Base-by-base conservation (phyloP, 345 rosid genomes). In the Dipteronia dyeriana region DNA sequence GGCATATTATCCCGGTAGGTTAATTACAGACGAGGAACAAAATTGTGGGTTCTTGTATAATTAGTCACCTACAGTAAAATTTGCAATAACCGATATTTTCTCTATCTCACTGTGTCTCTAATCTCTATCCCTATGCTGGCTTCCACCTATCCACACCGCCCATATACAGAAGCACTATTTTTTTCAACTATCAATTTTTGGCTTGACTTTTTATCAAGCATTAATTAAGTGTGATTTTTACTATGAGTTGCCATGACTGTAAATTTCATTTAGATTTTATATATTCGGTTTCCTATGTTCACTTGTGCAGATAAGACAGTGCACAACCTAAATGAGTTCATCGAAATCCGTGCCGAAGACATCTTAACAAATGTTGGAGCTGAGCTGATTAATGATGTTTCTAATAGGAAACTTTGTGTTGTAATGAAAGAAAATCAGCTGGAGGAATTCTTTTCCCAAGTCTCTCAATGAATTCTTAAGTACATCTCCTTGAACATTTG, bases 301-400 rank as follows among this genome's bases (percentile, higher is more conserved):
- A 25, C 66, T 31, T 68, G 14, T 82, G 80, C 84, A 95, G 98
- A 95, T 62, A 91, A 91, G 71, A 82, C 81, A 16, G 79, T 83
- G 76, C 90, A 91, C 87, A 95, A 88, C 85, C 79, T 93, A 79
- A 90, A 89, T 47, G 97, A 90, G 68, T 93, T 91, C 85, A 84
- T 85, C 75, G 88, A 90, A 80, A 91, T 91, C 76, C 79, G 76
- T 25, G 82, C 85, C 60, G 79, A 76, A 0, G 82, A 86, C 62
- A 81, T 82, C 65, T 78, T 84, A 45, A 71, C 81, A 41, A 77
- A 61, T 71, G 66, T 81, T 57, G 87, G 75, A 25, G 73, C 59
- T 0, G 81, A 86, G 25, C 60, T 82, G 59, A 69, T 85, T 34
- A 78, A 70, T 78, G 71, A 76, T 3, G 86, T 85, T 54, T 83